Conservation (phyloP, 2,329 filamentous ascomycete genomes). For the Leptographium procerum region DNA sequence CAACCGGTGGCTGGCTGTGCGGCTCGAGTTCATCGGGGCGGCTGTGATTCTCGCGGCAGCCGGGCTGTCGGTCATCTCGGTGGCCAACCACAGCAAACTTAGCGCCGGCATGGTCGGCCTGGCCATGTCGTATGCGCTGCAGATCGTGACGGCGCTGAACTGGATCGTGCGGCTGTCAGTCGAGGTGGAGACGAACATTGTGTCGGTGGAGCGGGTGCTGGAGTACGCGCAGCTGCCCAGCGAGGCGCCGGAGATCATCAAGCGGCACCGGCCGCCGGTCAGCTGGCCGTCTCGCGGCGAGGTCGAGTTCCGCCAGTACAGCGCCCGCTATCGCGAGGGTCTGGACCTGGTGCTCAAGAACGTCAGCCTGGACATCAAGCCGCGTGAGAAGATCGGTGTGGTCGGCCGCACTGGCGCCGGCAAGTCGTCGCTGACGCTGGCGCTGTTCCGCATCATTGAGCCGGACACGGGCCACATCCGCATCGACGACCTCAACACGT, state of each 20-base stretch:
- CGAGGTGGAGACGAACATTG: conserved; percentile 99
- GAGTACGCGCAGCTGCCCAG: conserved; percentile 88
- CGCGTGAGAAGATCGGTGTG: conserved; percentile 95
- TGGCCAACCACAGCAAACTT: conserved; percentile 53
- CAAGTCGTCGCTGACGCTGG: conserved; percentile 86
- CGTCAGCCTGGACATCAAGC: conserved; percentile 82
- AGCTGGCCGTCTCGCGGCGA: conserved; percentile 87
- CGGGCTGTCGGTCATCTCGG: conserved; percentile 68
- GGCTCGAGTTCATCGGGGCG: conserved; percentile 90
- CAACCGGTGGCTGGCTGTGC: conserved; percentile 86
- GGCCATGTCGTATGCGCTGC: conserved; percentile 91
- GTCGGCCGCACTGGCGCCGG: conserved; percentile 93
- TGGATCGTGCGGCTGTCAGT: conserved; percentile 99
- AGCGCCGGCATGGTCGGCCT: conserved; percentile 74
- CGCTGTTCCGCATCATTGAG: conserved; percentile 94
- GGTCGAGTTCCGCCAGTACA: conserved; percentile 87
- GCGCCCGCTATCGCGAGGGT: conserved; percentile 80
- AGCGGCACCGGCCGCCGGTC: conserved; percentile 72
- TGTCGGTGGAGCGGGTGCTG: conserved; percentile 92
- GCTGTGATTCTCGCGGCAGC: conserved; percentile 85
- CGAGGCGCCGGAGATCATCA: conserved; percentile 89
- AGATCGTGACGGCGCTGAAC: conserved; percentile 94
- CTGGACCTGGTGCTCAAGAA: conserved; percentile 90
- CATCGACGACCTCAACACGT: conserved; percentile 84
- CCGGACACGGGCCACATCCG: conserved; percentile 69